phyloP scores from a whole-genome alignment of 1,284 basidiomycete genomes.

The Dichomitus squalens region DNA sequence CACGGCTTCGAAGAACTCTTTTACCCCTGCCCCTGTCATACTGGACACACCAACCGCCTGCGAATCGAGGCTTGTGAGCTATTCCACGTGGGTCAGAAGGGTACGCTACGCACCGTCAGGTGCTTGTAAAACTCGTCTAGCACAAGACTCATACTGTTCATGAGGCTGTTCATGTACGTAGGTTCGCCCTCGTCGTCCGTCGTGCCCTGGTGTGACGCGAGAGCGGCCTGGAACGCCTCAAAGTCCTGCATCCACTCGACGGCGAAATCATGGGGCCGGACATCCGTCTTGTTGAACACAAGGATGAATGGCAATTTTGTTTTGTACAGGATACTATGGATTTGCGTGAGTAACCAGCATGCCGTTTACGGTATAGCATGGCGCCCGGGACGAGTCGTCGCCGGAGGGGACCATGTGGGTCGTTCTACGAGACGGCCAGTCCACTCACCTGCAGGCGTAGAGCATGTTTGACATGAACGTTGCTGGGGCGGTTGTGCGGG shows the following conservation, averaged over 20 bases:
- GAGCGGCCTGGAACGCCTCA: constrained; percentile 81
- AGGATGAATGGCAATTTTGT: constrained; percentile 96
- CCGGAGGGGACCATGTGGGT: neutral
- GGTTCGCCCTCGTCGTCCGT: constrained; percentile 87
- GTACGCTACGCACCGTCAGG: constrained; percentile 63
- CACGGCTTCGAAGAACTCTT: constrained; percentile 91
- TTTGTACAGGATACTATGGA: constrained; percentile 91
- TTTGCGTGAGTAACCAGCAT: neutral
- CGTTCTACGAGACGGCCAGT: neutral
- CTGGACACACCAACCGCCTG: constrained; percentile 96
- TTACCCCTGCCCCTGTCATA: constrained; percentile 91
- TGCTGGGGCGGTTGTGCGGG: constrained; percentile 91
- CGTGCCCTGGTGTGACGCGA: constrained; percentile 65
- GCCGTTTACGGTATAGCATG: too few species aligned
- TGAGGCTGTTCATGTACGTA: constrained; percentile 98
- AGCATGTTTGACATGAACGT: constrained; percentile 99
- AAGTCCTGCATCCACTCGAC: constrained; percentile 99
- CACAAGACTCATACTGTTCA: constrained; percentile 99
- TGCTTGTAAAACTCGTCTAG: constrained; percentile 99
- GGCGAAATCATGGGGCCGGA: constrained; percentile 87
- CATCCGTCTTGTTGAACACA: constrained; percentile 99
- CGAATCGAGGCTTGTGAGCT: neutral
- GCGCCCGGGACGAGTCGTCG: neutral
- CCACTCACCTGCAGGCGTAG: constrained; percentile 90
- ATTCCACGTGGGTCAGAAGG: neutral